Evolutionary conservation across 768 basidiomycete genomes (phyloP), one percentile per base, ranked within the genome.

Genomic region (Pulveroboletus sp.): DNA sequence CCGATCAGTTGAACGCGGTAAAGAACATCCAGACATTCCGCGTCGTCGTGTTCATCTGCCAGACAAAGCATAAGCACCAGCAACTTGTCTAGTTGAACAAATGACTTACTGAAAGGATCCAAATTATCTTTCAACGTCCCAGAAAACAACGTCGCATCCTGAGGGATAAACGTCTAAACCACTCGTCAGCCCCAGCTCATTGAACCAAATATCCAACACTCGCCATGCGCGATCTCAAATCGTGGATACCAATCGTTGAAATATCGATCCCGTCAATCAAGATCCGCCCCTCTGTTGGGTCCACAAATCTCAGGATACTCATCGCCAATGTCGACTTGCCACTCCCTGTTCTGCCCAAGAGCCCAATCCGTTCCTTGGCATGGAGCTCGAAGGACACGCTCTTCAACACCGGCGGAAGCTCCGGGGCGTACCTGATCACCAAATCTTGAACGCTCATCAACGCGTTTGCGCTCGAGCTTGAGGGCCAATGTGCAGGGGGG

Each of bases 401-500:
- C 49, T 85, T 85, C 29, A 94, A 71, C 1, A 94, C 90, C 0
- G 86, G 72, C 0, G 92, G 91, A 11, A 94, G 75, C 45, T 94
- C 90, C 0, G 89, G 85, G 0, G 89, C 81, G 65, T 94, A 94
- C 66, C 84, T 89, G 64, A 94, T 72, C 16, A 80, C 81, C 23
- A 95, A 71, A 53, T 93, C 78, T 56, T 93, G 83, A 0, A 90
- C 88, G 1, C 69, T 67, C 24, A 97, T 60, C 23, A 94, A 71
- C 4, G 74, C 62, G 25, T 82, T 73, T 9, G 77, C 70, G 41
- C 75, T 77, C 16, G 83, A 73, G 49, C 76, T 82, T 0, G 91
- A 90, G 0, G 94, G 93, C 94, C 94, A 97, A 60, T 94, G 94
- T 0, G 93, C 93, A 1, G 94, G 93, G 93, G n/a, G n/a, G n/a